Evolutionary conservation across 192 early-diverging fungal genomes (phyloP).

Genomic region (Gamsiella multidivaricata): DNA sequence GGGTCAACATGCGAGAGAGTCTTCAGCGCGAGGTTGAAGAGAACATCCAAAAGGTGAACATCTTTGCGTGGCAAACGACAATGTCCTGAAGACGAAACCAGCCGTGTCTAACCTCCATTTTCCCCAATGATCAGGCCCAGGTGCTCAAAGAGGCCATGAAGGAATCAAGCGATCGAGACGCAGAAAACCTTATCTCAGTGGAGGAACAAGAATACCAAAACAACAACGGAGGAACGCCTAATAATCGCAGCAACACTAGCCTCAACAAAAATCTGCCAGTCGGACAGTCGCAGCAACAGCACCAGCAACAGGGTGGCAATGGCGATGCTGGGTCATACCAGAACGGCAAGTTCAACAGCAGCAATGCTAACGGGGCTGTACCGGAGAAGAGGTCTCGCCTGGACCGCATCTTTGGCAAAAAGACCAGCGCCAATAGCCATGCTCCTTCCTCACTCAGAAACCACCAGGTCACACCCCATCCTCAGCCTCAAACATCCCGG

Average conservation of each 20-base stretch:
- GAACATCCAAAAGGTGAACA: constrained; percentile 40
- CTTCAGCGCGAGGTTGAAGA: constrained; percentile 51
- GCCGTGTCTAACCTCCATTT: too few species aligned
- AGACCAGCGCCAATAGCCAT: constrained; percentile 24
- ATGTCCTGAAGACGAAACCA: too few species aligned
- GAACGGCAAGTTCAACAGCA: neutral
- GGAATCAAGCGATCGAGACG: constrained; percentile 46
- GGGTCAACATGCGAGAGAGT: constrained; percentile 53
- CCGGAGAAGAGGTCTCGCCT: constrained; percentile 29
- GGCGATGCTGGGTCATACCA: neutral
- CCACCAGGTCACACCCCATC: constrained; percentile 42
- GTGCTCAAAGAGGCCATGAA: constrained; percentile 54
- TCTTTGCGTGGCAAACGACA: neutral
- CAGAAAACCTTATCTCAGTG: constrained; percentile 29
- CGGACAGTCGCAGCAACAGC: neutral
- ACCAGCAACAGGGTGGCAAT: constrained; percentile 5
- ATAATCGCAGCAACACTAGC: constrained; percentile 31
- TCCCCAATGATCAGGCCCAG: constrained; percentile 22
- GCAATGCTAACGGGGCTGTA: neutral
- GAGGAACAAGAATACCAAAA: constrained; percentile 31
- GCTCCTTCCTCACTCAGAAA: constrained; percentile 5
- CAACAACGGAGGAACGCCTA: constrained; percentile 4
- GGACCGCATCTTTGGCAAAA: constrained; percentile 41
- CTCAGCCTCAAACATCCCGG: constrained; percentile 35
- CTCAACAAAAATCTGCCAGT: constrained; percentile 13